Base-by-base conservation (phyloP, 768 basidiomycete species). In the Hortiboletus campestris region DNA sequence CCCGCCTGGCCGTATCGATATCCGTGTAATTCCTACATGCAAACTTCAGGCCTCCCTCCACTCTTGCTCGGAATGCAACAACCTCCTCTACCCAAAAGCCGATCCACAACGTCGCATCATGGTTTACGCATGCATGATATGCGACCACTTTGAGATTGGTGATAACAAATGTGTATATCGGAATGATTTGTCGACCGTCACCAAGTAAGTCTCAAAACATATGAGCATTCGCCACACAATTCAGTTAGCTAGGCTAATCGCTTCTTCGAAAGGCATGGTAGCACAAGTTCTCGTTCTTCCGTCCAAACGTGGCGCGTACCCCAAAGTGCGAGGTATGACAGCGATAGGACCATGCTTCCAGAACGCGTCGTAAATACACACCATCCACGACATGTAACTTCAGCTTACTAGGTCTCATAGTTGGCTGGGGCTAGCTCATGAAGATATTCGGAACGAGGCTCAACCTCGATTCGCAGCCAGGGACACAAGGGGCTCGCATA, bases 31-130 rank as follows among this genome's bases (percentile, higher is more conserved):
- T 6, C 34, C 8, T 49, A 57, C 34, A 5, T 28, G 16, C 39
- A 19, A 39, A 19, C 39, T 19, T 2, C 55, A 91, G 90, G 86
- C 91, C 12, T 89, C 89, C 3, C 83, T 96, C 28, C 85, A 91
- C 62, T 96, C 95, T 74, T 96, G 94, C 66, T 86, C 84, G 38
- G 94, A 96, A 78, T 95, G 94, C 79, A 94, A 95, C 76, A 96
- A 96, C 69, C 81, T 97, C 31, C 80, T 97, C 49, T 95, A 96
- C 71, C 94, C 94, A 20, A 87, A 94, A 75, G 94, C 91, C 40
- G 95, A 97, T 73, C 84, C 84, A 53, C 80, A 86, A 58, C 86
- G 94, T 45, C 82, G 88, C 44, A 83, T 88, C 51, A 88, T 98
- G 82, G 83, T 94, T 41, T 95, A 94, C 62, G 88, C 88, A 2